These are phyloP conservation scores for Colletotrichum godetiae DNA, from an alignment of 2,329 filamentous ascomycete species.

Conservation along the genomic window DNA sequence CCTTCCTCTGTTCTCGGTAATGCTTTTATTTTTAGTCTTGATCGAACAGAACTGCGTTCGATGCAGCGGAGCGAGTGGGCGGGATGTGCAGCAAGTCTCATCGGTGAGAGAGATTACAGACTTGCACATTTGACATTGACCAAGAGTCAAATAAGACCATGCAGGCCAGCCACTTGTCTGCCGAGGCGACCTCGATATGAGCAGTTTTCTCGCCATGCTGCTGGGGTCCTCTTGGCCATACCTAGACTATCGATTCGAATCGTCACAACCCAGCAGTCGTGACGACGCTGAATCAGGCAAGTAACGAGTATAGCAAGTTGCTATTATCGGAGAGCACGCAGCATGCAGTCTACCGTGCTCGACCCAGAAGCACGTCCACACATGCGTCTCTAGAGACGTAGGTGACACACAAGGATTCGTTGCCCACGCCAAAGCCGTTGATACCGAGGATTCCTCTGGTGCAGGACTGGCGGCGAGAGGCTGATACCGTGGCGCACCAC, in stretches of 20 bases:
- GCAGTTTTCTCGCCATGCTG: neutral
- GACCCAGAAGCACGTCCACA: slow-evolving; percentile 6
- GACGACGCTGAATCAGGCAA: slow-evolving; percentile 4
- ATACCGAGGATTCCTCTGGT: neutral
- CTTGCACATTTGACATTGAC: neutral
- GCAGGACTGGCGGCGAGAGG: slow-evolving; percentile 19
- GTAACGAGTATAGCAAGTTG: slow-evolving; percentile 1
- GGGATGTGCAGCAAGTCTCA: slow-evolving; percentile 7
- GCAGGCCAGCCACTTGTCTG: slow-evolving; percentile 6
- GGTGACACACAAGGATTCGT: slow-evolving; percentile 18
- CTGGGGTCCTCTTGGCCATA: slow-evolving; percentile 2
- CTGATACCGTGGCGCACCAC: neutral
- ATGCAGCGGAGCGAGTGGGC: slow-evolving; percentile 17
- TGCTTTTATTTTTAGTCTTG: slow-evolving; percentile 29
- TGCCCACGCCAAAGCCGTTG: slow-evolving; percentile 1
- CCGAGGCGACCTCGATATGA: slow-evolving; percentile 1
- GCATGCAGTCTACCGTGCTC: slow-evolving; percentile 10
- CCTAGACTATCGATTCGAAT: slow-evolving; percentile 18
- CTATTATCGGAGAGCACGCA: neutral
- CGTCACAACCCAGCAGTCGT: neutral
- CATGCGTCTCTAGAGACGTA: slow-evolving; percentile 22
- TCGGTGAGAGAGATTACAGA: neutral
- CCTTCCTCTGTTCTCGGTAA: neutral
- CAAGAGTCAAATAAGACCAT: slow-evolving; percentile 8
- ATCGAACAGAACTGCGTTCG: slow-evolving; percentile 18